Evolutionary conservation across 1,284 basidiomycete species (phyloP).

Genomic region (Tranzscheliella williamsii): DNA sequence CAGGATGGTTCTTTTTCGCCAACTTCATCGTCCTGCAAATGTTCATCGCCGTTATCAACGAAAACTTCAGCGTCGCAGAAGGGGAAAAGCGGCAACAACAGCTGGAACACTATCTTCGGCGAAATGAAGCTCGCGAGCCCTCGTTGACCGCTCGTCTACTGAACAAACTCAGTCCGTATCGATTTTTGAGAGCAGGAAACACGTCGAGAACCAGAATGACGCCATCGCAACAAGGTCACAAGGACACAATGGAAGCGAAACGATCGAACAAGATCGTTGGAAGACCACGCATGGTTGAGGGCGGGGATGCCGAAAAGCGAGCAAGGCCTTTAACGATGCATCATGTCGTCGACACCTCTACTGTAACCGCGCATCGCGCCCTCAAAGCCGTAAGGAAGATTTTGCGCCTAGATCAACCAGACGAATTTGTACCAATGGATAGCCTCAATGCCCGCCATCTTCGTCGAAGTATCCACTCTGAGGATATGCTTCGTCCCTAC

Average conservation of each 20-base stretch:
- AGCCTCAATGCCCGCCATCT: conserved; percentile 44
- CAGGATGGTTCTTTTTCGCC: conserved; percentile 86
- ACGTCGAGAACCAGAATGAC: conserved; percentile 57
- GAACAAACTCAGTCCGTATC: conserved; percentile 82
- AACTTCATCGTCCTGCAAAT: conserved; percentile 96
- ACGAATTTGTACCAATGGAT: conserved; percentile 70
- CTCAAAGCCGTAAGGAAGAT: conserved; percentile 40
- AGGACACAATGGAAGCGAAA: conserved; percentile 8
- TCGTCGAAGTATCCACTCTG: conserved; percentile 45
- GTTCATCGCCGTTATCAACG: conserved; percentile 98
- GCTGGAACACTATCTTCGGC: conserved; percentile 67
- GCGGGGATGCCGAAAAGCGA: conserved; percentile 17
- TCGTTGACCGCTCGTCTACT: conserved; percentile 63
- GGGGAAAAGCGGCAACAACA: conserved; percentile 85
- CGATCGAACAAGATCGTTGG: conserved; percentile 40
- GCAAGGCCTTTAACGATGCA: conserved; percentile 18
- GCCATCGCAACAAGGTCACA: conserved; percentile 8
- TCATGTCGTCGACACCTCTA: conserved; percentile 17
- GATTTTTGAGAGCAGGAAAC: conserved; percentile 69
- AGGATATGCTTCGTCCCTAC: conserved; percentile 18
- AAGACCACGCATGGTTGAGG: conserved; percentile 7
- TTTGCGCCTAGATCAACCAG: conserved; percentile 65
- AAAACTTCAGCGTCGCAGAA: conserved; percentile 92
- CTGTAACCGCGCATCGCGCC: conserved; percentile 24
- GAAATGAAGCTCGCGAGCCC: conserved; percentile 55